Percentiles rank a stretch among this genome's conserved stretches.
Evolutionary conservation across 495 filamentous ascomycete genomes (phyloP).

Genomic region (Neurospora sp.): DNA sequence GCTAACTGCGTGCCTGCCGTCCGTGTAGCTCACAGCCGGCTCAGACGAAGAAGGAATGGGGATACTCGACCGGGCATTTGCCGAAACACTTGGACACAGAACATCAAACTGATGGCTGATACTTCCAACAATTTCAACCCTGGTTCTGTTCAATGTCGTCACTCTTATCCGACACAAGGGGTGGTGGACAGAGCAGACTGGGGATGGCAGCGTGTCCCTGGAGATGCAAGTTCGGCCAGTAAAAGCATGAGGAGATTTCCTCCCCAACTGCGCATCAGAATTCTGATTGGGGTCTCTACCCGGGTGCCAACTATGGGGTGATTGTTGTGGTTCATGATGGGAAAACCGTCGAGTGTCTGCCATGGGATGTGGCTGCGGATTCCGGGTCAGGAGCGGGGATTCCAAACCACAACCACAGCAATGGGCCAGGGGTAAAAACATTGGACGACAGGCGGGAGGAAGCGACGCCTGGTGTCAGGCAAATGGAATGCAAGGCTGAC

Average conservation of each 20-base stretch:
- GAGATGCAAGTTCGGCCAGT: background rate
- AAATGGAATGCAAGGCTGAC: background rate
- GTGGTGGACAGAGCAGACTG: background rate
- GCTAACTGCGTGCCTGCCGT: background rate
- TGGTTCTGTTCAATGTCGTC: background rate
- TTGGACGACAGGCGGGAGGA: background rate
- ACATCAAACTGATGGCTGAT: background rate
- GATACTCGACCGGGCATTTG: background rate
- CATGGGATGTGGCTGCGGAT: background rate
- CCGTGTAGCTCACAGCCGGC: background rate
- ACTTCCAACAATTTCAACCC: background rate
- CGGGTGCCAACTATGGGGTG: background rate
- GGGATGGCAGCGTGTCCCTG: background rate
- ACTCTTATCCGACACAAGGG: background rate
- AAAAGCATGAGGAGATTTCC: background rate
- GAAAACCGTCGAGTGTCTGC: background rate
- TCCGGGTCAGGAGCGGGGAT: background rate
- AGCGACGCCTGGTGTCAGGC: background rate
- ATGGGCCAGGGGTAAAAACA: background rate
- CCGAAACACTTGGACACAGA: background rate
- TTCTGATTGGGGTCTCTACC: background rate
- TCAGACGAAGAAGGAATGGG: background rate
- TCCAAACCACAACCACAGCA: background rate
- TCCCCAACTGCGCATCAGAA: background rate
- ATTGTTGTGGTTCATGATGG: background rate